Conservation (phyloP, 2,329 filamentous ascomycete species). For the Colletotrichum spinosum region DNA sequence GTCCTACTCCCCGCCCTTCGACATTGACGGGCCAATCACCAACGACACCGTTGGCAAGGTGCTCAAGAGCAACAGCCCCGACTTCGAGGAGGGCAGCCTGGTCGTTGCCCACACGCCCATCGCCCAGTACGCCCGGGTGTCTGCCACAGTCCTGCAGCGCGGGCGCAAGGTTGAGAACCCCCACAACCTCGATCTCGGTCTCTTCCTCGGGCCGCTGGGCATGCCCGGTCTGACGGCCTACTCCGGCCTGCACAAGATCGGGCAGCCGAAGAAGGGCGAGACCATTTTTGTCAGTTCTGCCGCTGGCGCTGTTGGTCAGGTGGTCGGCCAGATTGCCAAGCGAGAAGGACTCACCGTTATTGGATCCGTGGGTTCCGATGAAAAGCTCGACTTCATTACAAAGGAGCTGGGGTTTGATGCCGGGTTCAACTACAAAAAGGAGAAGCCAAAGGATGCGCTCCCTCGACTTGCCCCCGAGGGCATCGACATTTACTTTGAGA, state of each 20-base stretch:
- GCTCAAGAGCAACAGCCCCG: conserved; percentile 72
- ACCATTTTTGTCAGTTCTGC: conserved; percentile 87
- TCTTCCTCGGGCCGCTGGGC: conserved; percentile 78
- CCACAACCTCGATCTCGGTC: conserved; percentile 70
- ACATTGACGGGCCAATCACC: conserved; percentile 71
- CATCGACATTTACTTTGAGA: conserved; percentile 76
- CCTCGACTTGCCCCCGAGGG: conserved; percentile 79
- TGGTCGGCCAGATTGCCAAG: conserved; percentile 90
- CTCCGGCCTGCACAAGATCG: conserved; percentile 75
- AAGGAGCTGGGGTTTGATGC: conserved; percentile 64
- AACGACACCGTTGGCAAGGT: conserved; percentile 76
- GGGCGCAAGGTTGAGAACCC: conserved; percentile 70
- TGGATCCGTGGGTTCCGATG: conserved; percentile 83
- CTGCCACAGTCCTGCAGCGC: conserved; percentile 10
- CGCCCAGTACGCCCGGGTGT: conserved; percentile 70
- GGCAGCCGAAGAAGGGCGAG: conserved; percentile 72
- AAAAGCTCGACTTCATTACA: conserved; percentile 77
- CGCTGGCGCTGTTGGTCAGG: conserved; percentile 83
- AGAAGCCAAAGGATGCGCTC: conserved; percentile 76
- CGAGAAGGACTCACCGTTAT: conserved; percentile 82
- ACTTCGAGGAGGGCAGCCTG: conserved; percentile 61
- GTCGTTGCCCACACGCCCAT: conserved; percentile 62
- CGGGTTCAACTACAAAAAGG: conserved; percentile 92
- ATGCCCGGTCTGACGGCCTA: conserved; percentile 75
- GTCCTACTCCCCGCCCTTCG: conserved; percentile 76